Conservation (phyloP, 1,284 basidiomycete species). For the Cutaneotrichosporon sp. region DNA sequence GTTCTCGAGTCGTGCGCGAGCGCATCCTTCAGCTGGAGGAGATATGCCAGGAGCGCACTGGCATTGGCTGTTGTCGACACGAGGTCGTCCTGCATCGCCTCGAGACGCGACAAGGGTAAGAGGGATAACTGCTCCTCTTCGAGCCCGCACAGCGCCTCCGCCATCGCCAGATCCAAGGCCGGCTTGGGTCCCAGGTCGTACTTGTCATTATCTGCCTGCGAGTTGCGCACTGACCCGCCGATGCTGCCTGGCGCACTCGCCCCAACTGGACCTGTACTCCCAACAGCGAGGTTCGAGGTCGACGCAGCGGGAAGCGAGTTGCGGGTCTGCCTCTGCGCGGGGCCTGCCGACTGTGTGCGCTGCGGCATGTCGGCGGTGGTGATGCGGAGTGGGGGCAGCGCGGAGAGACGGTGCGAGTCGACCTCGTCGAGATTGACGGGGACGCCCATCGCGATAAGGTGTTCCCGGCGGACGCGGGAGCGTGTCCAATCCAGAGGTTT, state of each 20-base stretch:
- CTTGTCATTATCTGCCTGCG: conserved; percentile 51
- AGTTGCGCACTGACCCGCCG: no score
- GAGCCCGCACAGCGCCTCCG: conserved; percentile 63
- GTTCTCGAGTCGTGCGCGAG: conserved; percentile 64
- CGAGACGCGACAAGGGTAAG: conserved; percentile 61
- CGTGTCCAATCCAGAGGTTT: conserved; percentile 84
- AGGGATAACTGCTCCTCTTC: conserved; percentile 62
- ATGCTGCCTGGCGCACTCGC: no score
- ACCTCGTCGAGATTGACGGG: conserved; percentile 89
- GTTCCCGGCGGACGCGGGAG: conserved; percentile 77
- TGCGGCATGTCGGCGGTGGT: conserved; percentile 52
- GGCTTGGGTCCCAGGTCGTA: conserved; percentile 68
- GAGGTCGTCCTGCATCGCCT: conserved; percentile 62
- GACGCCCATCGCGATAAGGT: conserved; percentile 81
- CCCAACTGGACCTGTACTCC: no score
- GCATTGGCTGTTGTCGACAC: conserved; percentile 65
- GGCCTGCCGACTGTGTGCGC: conserved; percentile 47
- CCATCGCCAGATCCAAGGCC: conserved; percentile 60
- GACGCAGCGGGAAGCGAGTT: conserved; percentile 11
- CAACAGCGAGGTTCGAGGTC: no score
- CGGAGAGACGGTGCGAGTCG: conserved; percentile 63
- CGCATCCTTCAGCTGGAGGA: conserved; percentile 75
- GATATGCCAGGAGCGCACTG: conserved; percentile 67
- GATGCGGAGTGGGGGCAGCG: conserved; percentile 72
- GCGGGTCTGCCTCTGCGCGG: neutral